These are phyloP conservation scores for Aspergillus sp. DNA, from an alignment of 2,329 filamentous ascomycete genomes.

Conservation along the genomic window DNA sequence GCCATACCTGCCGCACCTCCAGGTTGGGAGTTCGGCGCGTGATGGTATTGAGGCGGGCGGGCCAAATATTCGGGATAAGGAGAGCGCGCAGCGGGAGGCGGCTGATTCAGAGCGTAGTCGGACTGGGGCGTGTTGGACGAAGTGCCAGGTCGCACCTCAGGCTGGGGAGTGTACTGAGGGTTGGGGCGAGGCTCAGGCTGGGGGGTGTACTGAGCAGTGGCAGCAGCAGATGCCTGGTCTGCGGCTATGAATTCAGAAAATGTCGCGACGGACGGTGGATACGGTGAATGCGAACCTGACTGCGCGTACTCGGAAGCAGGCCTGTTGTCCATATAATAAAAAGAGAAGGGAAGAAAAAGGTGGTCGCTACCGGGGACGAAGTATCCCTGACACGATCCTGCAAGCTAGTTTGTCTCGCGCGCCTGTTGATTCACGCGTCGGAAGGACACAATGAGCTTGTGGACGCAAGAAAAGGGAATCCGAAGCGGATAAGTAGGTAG, in stretches of 20 bases:
- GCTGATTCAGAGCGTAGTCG: constrained; percentile 80
- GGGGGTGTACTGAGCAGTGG: constrained; percentile 41
- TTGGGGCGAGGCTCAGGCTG: constrained; percentile 40
- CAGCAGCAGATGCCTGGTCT: constrained; percentile 90
- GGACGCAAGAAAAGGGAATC: constrained; percentile 17
- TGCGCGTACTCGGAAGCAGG: constrained; percentile 75
- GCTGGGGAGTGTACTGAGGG: constrained; percentile 74
- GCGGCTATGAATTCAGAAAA: constrained; percentile 81
- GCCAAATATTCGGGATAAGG: constrained; percentile 86
- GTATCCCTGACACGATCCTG: constrained; percentile 23
- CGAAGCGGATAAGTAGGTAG: constrained; percentile 12
- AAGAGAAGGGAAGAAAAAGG: constrained; percentile 15
- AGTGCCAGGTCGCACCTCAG: constrained; percentile 68
- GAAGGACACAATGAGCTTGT: constrained; percentile 30
- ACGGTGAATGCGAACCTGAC: constrained; percentile 74
- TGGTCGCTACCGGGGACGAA: constrained; percentile 19
- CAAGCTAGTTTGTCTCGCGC: constrained; percentile 23
- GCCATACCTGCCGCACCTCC: constrained; percentile 87
- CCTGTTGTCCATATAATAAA: constrained; percentile 58
- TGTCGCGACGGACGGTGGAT: constrained; percentile 54
- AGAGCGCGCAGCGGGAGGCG: constrained; percentile 70
- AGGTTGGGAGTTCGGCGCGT: constrained; percentile 67
- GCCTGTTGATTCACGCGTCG: constrained; percentile 33
- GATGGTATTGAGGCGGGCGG: constrained; percentile 72
- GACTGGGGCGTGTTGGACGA: constrained; percentile 81